Conservation (phyloP, 805 yeast species). For the Yarrowia sp. region DNA sequence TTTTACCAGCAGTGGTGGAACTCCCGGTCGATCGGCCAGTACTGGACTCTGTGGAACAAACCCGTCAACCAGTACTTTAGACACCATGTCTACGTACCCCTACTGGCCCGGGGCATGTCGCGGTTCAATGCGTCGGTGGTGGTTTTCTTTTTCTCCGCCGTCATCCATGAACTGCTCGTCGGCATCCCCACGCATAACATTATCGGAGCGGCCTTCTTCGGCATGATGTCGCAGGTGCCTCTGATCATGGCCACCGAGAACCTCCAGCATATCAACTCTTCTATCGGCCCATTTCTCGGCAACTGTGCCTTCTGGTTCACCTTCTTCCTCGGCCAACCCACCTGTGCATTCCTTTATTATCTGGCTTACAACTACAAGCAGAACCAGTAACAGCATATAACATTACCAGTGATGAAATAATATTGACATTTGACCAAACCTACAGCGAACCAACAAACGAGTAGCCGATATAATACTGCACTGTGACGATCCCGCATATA, state of each 20-base stretch:
- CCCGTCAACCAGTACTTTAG: conserved; percentile 55
- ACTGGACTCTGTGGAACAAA: conserved; percentile 58
- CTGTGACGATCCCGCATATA: background rate
- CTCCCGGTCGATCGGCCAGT: conserved; percentile 56
- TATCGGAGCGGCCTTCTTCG: conserved; percentile 56
- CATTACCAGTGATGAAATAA: conserved; percentile 4
- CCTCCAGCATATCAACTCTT: conserved; percentile 53
- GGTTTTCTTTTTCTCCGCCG: conserved; percentile 55
- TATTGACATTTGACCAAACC: background rate
- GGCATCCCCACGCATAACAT: conserved; percentile 58
- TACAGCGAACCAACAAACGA: background rate
- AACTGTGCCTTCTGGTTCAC: conserved; percentile 58
- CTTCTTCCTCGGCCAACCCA: conserved; percentile 57
- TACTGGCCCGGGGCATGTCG: conserved; percentile 50
- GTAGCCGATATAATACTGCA: conserved; percentile 3
- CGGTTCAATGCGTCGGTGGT: conserved; percentile 48
- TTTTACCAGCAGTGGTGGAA: conserved; percentile 62
- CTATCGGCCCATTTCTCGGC: conserved; percentile 48
- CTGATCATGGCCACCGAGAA: conserved; percentile 54
- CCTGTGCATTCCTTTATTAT: conserved; percentile 55
- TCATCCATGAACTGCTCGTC: conserved; percentile 56
- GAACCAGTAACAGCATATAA: conserved; percentile 42
- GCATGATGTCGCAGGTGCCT: conserved; percentile 56
- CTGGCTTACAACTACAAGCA: conserved; percentile 53
- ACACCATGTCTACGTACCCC: conserved; percentile 55